Percentiles rank a stretch among this genome's conserved stretches.
Evolutionary conservation across 164 flowering plant species (phyloP).

Genomic region (Dillenia turbinata): DNA sequence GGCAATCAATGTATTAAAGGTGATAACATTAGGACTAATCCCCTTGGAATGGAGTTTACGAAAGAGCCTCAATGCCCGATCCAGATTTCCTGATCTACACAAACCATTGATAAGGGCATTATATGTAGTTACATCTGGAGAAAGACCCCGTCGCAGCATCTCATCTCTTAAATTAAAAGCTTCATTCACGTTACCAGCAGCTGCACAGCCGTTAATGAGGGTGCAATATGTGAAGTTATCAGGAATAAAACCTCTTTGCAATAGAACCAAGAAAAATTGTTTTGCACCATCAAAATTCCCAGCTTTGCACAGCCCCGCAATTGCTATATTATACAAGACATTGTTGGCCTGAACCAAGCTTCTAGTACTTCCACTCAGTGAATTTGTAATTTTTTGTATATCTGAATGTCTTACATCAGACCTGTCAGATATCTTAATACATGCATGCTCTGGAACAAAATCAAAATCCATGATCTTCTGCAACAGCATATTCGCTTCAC

Average conservation of each 20-base stretch:
- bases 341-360: constrained; percentile 38
- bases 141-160: constrained; percentile 57
- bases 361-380: constrained; percentile 35
- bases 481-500: constrained; percentile 61
- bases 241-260: constrained; percentile 52
- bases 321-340: constrained; percentile 58
- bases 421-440: constrained; percentile 12
- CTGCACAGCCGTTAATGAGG: constrained; percentile 56
- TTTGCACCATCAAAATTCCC: constrained; percentile 58
- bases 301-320: constrained; percentile 66
- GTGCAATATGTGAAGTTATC: constrained; percentile 74
- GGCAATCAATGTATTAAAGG: constrained; percentile 66
- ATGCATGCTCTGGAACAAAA: constrained; percentile 16
- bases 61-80: constrained; percentile 67
- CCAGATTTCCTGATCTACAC: constrained; percentile 68
- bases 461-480: constrained; percentile 54
- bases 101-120: constrained; percentile 79
- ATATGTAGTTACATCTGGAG: constrained; percentile 57
- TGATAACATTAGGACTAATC: constrained; percentile 52
- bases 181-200: constrained; percentile 58
- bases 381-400: constrained; percentile 30
- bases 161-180: constrained; percentile 75
- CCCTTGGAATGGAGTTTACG: constrained; percentile 54
- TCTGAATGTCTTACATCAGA: constrained; percentile 14
- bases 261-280: constrained; percentile 34